These are phyloP conservation scores for Pseudisothecium myosuroides DNA, from an alignment of 225 moss, liverwort and hornwort genomes.

Conservation along the genomic window DNA sequence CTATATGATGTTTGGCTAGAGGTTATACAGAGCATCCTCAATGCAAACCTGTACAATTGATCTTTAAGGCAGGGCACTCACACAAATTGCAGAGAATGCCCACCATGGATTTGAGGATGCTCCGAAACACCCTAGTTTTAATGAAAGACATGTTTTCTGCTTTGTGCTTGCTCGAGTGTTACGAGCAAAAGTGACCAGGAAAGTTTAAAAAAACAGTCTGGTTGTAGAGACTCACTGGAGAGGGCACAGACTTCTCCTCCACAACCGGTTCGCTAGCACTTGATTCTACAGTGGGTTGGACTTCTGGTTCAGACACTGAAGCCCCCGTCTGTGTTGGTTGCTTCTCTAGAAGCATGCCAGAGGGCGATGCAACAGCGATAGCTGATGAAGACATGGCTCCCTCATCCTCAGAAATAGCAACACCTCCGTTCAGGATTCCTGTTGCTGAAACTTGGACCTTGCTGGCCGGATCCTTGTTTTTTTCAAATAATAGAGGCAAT, in stretches of 20 bases:
- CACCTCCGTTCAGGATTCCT: constrained; percentile 23
- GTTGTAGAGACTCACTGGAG: constrained; percentile 3
- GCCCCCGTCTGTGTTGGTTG: neutral
- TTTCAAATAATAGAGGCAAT: constrained; percentile 23
- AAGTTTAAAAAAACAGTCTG: neutral
- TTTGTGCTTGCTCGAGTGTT: neutral
- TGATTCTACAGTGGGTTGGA: constrained; percentile 5
- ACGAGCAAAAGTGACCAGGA: neutral
- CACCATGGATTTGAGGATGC: neutral
- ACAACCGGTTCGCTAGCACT: neutral
- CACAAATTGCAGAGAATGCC: neutral
- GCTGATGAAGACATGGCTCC: constrained; percentile 32
- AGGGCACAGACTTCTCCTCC: neutral
- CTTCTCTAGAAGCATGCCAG: constrained; percentile 52
- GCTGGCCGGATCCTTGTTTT: constrained; percentile 17
- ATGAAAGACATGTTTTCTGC: neutral
- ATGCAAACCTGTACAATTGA: neutral
- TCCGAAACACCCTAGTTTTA: neutral
- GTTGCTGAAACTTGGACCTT: constrained; percentile 18
- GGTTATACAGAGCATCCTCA: neutral
- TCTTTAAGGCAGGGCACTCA: neutral
- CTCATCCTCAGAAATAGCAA: constrained; percentile 3
- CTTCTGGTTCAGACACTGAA: neutral
- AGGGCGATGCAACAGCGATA: constrained; percentile 36
- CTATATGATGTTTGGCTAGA: no score